These are phyloP conservation scores for Capronia coronata DNA, from an alignment of 2,329 filamentous ascomycete species.

Conservation along the genomic window DNA sequence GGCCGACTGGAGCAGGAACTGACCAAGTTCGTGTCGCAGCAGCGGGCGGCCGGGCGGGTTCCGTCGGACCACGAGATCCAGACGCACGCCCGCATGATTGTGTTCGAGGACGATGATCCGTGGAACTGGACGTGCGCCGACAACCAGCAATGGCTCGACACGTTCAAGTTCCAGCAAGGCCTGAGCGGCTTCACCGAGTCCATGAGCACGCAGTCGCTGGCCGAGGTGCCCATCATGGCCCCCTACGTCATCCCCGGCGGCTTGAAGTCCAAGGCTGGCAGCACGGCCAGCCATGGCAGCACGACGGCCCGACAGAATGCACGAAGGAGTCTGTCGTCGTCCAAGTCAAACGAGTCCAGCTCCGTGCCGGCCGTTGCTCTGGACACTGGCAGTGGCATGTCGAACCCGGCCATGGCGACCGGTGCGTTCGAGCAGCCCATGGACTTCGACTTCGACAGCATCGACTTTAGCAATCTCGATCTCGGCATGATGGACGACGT, in stretches of 20 bases:
- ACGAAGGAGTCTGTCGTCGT: constrained; percentile 13
- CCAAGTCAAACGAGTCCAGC: constrained; percentile 7
- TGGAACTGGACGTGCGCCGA: constrained; percentile 42
- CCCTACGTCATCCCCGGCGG: constrained; percentile 39
- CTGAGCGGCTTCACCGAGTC: constrained; percentile 28
- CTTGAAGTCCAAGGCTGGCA: constrained; percentile 32
- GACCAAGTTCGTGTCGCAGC: constrained; percentile 35
- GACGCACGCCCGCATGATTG: constrained; percentile 30
- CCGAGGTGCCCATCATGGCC: constrained; percentile 39
- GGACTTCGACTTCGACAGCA: constrained; percentile 28
- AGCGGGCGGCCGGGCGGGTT: constrained; percentile 32
- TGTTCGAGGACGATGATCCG: constrained; percentile 32
- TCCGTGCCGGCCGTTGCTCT: constrained; percentile 6
- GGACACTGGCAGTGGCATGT: too few relatives aligned
- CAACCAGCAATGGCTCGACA: constrained; percentile 41
- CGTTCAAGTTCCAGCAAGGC: constrained; percentile 41
- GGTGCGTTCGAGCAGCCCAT: constrained; percentile 19
- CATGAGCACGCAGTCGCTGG: constrained; percentile 13
- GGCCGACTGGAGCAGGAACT: constrained; percentile 38
- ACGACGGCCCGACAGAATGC: too few relatives aligned
- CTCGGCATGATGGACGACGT: constrained; percentile 24
- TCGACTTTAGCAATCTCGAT: constrained; percentile 27
- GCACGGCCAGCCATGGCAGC: background rate
- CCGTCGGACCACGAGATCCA: constrained; percentile 34
- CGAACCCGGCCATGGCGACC: constrained; percentile 10